Evolutionary conservation across 805 yeast genomes (phyloP), one percentile per base, ranked within the genome.

Genomic region (Lachancea sp.): DNA sequence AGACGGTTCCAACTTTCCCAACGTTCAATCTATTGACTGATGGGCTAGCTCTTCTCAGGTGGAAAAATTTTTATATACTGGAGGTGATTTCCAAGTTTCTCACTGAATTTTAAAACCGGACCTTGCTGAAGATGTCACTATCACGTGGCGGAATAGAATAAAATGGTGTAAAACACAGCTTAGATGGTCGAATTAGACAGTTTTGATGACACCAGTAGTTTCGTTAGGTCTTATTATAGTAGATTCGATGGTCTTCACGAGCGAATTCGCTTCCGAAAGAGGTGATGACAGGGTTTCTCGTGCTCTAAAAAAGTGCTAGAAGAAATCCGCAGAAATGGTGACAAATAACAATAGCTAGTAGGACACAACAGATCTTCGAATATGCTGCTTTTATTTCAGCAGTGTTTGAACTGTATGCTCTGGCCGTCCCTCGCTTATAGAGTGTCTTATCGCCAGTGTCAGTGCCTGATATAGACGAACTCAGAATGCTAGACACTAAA

Each of bases 251-350:
- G 34, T 30, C 18, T 30, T n/a, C 18, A 22, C 9, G 9, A 5
- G 3, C 7, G 4, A 17, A 7, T 15, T 8, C 8, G 13, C 12
- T 8, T 30, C 18, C 7, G n/a, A 13, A 17, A 5, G 22, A 18
- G 21, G 15, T 6, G 34, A 30, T 30, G 34, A 24, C 28, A 36
- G 33, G 28, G 28, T 20, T 20, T 26, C 20, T 33, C 17, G 12
- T n/a, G 18, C 18, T 6, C 24, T n/a, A 16, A 22, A 15, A 8
- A 8, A 29, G 18, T 4, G 33, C 33, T n/a, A 29, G 28, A 8
- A 30, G 29, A 6, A 37, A 22, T 22, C 41, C 41, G 26, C 29
- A 23, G 9, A 22, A 15, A 31, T 26, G 41, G 23, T 37, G 35
- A 18, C 21, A 22, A 13, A 22, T 12, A 12, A 37, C 23, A 16